These are phyloP conservation scores for Brasenia schreberi DNA, from an alignment of 164 flowering plant genomes.

Conservation along the genomic window DNA sequence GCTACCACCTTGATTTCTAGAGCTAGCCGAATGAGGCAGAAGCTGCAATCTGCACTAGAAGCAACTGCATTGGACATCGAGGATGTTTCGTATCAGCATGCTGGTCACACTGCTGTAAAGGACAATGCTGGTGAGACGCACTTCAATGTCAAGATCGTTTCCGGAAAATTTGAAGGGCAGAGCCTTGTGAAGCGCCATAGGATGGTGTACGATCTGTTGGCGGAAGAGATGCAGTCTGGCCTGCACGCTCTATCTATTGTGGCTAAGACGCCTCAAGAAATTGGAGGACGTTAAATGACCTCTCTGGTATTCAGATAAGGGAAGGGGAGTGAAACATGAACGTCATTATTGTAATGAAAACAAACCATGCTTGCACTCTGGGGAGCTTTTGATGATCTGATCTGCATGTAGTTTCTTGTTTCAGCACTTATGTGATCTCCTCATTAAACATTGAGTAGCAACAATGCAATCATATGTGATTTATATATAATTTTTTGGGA, in stretches of 20 bases:
- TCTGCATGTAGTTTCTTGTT: background rate
- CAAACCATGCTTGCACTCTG: background rate
- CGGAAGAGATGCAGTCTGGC: constrained; percentile 67
- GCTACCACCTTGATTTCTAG: constrained; percentile 27
- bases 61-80: constrained; percentile 42
- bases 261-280: constrained; percentile 74
- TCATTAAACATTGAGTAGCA: no score
- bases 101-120: constrained; percentile 68
- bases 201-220: constrained; percentile 57
- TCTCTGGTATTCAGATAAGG: background rate
- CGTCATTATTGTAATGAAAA: background rate
- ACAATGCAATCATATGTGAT: no score
- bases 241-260: constrained; percentile 75
- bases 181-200: constrained; percentile 70
- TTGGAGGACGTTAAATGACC: constrained; percentile 7
- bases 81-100: constrained; percentile 76
- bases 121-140: constrained; percentile 52
- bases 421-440: no score
- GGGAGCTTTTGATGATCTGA: background rate
- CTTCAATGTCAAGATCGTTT: constrained; percentile 64
- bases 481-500: no score
- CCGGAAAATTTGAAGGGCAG: constrained; percentile 57
- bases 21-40: constrained; percentile 43
- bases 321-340: background rate
- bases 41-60: constrained; percentile 37